Evolutionary conservation across 805 yeast genomes (phyloP), one percentile per base, ranked within the genome.

Genomic region (Millerago galiae): DNA sequence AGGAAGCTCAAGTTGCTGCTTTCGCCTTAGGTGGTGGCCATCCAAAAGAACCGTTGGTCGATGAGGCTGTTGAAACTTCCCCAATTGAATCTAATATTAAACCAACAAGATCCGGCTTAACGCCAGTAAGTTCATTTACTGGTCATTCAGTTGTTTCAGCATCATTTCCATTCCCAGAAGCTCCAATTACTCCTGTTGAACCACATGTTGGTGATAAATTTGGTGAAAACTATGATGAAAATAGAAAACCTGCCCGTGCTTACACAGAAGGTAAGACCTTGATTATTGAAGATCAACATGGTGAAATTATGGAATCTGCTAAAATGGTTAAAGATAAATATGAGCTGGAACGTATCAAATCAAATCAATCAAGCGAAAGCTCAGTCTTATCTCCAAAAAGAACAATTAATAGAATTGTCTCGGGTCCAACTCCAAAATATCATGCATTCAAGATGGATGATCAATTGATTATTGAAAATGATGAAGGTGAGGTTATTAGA

Each of bases 401-500:
- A 34, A 21, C 46, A 3, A 12, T 51, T 2, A 42, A 47, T 14
- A 43, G 41, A 28, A 40, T 44, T 8, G 30, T 34, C 2, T 39
- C 53, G 13, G 37, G 40, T 15, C 12, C 40, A 12, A 15, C 43
- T 13, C 51, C 55, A 18, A 63, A 62, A 43, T 66, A 61, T 52
- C 77, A 67, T 62, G 98, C 96, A 1, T 91, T 81, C 61, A 84
- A 83, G 61, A 70, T 86, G 33, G 93, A 82, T 56, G 80, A 87
- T 54, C 70, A 79, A 45, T 75, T 93, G 42, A 72, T 88, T 45
- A 82, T 93, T 44, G 99, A 91, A 61, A 85, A 89, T 55, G 86
- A 77, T 35, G 95, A 90, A 11, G 99, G 98, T 49, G 98, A 91
- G 53, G 77, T 93, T 43, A 68, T 93, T 36, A 79, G 96, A 56